Conservation (phyloP, 805 yeast species). For the Saturnispora silvae region DNA sequence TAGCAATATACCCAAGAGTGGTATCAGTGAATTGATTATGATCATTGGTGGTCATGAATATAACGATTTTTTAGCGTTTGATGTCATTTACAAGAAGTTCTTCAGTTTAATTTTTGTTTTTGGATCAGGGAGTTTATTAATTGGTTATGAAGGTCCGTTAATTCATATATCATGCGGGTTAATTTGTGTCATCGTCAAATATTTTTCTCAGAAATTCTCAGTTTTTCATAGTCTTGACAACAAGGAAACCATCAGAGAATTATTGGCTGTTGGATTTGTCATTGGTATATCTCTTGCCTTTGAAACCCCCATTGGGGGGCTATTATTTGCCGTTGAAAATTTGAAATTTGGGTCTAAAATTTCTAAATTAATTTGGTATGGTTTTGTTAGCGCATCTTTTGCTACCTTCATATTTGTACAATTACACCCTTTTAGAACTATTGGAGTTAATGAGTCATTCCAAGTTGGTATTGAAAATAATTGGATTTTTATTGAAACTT, state of each 20-base stretch:
- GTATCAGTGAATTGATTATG: constrained; percentile 65
- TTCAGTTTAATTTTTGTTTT: constrained; percentile 53
- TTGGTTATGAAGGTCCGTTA: constrained; percentile 81
- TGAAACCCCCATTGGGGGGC: constrained; percentile 84
- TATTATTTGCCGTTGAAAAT: constrained; percentile 63
- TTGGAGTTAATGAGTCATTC: constrained; percentile 33
- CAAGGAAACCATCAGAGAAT: constrained; percentile 56
- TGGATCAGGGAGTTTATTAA: constrained; percentile 63
- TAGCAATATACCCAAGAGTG: constrained; percentile 40
- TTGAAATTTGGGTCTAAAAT: constrained; percentile 54
- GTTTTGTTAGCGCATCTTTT: constrained; percentile 69
- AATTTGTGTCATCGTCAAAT: constrained; percentile 29
- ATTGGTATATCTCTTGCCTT: constrained; percentile 81
- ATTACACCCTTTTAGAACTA: constrained; percentile 39
- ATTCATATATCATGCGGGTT: constrained; percentile 69
- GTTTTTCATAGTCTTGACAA: constrained; percentile 20
- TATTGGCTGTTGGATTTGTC: constrained; percentile 66
- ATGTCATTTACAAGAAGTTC: constrained; percentile 45
- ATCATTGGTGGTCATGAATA: constrained; percentile 57
- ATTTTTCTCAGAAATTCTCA: constrained; percentile 17
- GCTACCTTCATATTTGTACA: constrained; percentile 52
- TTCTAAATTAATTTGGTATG: constrained; percentile 66
- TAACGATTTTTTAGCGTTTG: constrained; percentile 38
- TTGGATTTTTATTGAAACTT: constrained; percentile 61
- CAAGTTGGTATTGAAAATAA: constrained; percentile 58